phyloP scores from a whole-genome alignment of 75 land plant species.

The Pinus albicaulis region DNA sequence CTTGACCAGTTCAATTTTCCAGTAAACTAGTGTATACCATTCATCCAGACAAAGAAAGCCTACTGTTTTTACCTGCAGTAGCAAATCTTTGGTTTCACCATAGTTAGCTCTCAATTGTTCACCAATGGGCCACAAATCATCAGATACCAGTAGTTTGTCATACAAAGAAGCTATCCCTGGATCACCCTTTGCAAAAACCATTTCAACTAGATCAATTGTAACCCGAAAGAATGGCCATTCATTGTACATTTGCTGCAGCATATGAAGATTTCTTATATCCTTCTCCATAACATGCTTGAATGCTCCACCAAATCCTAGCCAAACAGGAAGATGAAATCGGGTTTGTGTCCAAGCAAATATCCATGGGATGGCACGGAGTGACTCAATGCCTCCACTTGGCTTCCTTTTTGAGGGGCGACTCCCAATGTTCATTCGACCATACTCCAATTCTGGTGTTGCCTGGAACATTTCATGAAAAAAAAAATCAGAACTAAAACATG shows the following conservation, averaged over 20 bases:
- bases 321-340: constrained; percentile 90
- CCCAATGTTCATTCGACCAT: constrained; percentile 96
- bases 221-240: constrained; percentile 94
- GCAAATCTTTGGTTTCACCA: constrained; percentile 61
- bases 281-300: constrained; percentile 58
- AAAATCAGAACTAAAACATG: not conserved
- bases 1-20: not conserved
- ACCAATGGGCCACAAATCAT: constrained; percentile 64
- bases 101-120: constrained; percentile 54
- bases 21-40: not conserved
- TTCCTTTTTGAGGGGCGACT: constrained; percentile 87
- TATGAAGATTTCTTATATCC: constrained; percentile 47
- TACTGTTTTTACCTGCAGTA: constrained; percentile 51
- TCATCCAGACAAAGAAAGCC: not conserved
- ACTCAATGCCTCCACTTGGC: constrained; percentile 92
- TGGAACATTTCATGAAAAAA: constrained; percentile 11
- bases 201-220: constrained; percentile 85
- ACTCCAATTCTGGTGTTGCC: constrained; percentile 91
- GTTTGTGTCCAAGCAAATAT: constrained; percentile 97
- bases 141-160: constrained; percentile 72
- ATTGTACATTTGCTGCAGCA: constrained; percentile 81
- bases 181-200: constrained; percentile 94
- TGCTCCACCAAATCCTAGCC: constrained; percentile 92
- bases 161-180: constrained; percentile 85
- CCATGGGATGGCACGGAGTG: constrained; percentile 94